phyloP scores from a whole-genome alignment of 768 basidiomycete species.

The Lepiota brunneoincarnata region DNA sequence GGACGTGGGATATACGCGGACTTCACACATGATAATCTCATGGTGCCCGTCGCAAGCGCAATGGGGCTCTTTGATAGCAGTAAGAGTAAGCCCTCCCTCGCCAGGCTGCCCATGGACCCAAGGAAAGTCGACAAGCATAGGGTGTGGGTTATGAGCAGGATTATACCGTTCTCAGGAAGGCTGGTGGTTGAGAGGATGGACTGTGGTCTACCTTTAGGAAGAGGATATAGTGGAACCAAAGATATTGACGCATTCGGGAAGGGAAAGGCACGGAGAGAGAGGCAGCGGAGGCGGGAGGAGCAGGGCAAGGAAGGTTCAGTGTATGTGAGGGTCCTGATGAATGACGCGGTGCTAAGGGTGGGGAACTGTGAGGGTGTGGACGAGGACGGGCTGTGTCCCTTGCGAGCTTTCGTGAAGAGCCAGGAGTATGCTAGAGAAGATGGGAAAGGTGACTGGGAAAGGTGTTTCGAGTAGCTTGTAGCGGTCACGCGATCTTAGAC shows the following conservation, averaged over 20 bases:
- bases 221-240: not conserved
- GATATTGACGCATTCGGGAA: not conserved
- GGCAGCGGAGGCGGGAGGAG: constrained; percentile 13
- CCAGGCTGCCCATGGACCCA: constrained; percentile 27
- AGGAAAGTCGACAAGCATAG: constrained; percentile 26
- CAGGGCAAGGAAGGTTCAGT: constrained; percentile 15
- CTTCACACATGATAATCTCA: constrained; percentile 84
- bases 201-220: constrained; percentile 29
- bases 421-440: constrained; percentile 65
- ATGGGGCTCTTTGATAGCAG: constrained; percentile 49
- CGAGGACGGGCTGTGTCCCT: constrained; percentile 55
- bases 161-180: constrained; percentile 74
- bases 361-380: constrained; percentile 53
- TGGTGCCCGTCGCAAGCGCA: constrained; percentile 72
- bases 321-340: constrained; percentile 72
- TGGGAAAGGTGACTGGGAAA: constrained; percentile 60
- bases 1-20: constrained; percentile 66
- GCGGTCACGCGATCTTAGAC: not conserved
- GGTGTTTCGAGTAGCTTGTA: no score
- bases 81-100: not conserved
- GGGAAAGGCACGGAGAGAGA: not conserved
- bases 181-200: constrained; percentile 71
- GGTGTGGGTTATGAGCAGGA: constrained; percentile 51
- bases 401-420: constrained; percentile 66
- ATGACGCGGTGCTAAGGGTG: constrained; percentile 66